Percentiles rank a stretch among this genome's conserved stretches.
Evolutionary conservation across 2,329 filamentous ascomycete genomes (phyloP).

Genomic region (Claviceps sp.): DNA sequence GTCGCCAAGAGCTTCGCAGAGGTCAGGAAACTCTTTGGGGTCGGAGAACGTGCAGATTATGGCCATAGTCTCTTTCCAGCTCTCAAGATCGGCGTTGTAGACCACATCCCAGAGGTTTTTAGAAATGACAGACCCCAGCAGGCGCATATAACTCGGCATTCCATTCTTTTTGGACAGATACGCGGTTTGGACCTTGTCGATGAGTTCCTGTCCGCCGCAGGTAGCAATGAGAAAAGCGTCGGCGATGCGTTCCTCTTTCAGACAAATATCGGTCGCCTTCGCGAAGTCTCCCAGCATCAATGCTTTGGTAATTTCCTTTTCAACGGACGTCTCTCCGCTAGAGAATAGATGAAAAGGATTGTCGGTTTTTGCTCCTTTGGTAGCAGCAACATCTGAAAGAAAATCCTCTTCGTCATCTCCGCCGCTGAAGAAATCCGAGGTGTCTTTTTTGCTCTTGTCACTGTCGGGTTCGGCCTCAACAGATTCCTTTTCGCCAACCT

Average conservation of each 20-base stretch:
- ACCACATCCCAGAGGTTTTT: conserved; percentile 98
- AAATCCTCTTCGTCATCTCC: conserved; percentile 64
- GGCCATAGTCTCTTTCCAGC: conserved; percentile 97
- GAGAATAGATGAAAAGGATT: conserved; percentile 86
- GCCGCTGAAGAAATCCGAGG: conserved; percentile 68
- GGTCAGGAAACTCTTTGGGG: conserved; percentile 78
- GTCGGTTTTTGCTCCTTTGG: conserved; percentile 84
- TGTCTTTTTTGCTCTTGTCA: conserved; percentile 39
- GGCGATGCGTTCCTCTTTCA: conserved; percentile 79
- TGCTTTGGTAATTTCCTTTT: conserved; percentile 76
- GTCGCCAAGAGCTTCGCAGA: conserved; percentile 91
- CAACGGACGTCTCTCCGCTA: conserved; percentile 69
- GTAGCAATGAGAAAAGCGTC: conserved; percentile 98
- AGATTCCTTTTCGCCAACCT: conserved; percentile 13
- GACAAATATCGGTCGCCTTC: conserved; percentile 74
- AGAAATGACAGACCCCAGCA: conserved; percentile 80
- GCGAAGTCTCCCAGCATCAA: conserved; percentile 85
- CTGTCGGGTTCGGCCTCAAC: conserved; percentile 20
- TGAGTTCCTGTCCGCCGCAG: conserved; percentile 82
- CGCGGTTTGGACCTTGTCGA: conserved; percentile 84
- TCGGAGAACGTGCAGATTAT: conserved; percentile 92
- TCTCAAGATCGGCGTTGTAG: conserved; percentile 80
- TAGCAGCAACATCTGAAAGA: conserved; percentile 68
- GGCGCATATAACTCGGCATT: conserved; percentile 79
- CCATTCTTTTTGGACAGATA: conserved; percentile 76